A percentile compares a stretch with the other conserved stretches of the same genome.
These are phyloP conservation scores for Agapanthus africanus DNA, from an alignment of 106 monocot genomes.

Conservation along the genomic window DNA sequence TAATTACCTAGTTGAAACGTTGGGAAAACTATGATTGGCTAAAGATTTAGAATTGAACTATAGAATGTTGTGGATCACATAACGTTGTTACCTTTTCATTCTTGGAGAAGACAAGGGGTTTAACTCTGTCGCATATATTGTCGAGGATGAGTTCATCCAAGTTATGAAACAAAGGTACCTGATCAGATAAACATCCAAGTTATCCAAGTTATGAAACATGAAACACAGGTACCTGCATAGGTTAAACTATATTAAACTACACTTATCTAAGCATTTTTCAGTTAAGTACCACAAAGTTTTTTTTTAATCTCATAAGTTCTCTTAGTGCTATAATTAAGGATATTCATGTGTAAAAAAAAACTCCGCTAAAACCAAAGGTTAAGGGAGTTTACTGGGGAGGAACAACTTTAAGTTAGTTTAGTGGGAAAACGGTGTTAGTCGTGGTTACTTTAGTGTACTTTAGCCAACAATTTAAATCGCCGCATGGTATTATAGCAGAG, in stretches of 20 bases:
- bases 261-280: neutral
- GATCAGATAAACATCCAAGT: no score
- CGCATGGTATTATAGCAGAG: no score
- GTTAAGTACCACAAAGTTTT: neutral
- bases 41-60: neutral
- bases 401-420: no score
- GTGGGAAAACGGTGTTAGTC: no score
- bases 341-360: no score
- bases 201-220: no score
- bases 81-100: slow-evolving; percentile 56
- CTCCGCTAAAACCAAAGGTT: no score
- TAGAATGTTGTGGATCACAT: neutral
- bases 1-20: slow-evolving; percentile 39
- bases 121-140: slow-evolving; percentile 83
- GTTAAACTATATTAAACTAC: neutral
- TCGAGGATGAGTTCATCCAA: slow-evolving; percentile 90
- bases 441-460: no score
- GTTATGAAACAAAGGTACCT: slow-evolving; percentile 86
- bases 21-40: neutral
- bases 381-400: no score
- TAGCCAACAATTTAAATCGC: no score
- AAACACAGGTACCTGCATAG: slow-evolving; percentile 1
- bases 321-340: no score
- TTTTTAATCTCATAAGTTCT: neutral
- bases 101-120: slow-evolving; percentile 74